Conservation (phyloP, 257 asterid species). For the Rubia yunnanensis region DNA sequence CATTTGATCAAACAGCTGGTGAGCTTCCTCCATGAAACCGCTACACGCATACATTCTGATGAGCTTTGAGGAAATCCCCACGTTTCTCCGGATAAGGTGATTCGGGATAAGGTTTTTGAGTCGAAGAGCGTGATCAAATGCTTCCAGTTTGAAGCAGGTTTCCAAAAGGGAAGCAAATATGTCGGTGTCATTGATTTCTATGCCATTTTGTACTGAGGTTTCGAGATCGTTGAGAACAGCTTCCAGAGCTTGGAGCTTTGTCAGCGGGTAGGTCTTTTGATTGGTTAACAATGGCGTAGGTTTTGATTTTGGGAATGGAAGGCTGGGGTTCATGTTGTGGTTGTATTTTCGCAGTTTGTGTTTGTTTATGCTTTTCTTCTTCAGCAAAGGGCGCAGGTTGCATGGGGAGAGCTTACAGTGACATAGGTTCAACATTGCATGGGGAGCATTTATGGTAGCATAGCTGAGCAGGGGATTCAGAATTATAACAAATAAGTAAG, state of each 20-base stretch:
- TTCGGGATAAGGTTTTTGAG: slow-evolving; percentile 53
- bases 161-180: slow-evolving; percentile 71
- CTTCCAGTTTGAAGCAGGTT: slow-evolving; percentile 52
- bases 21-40: slow-evolving; percentile 58
- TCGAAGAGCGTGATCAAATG: slow-evolving; percentile 38
- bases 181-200: slow-evolving; percentile 47
- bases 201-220: slow-evolving; percentile 42
- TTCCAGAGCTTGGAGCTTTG: slow-evolving; percentile 61
- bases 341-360: slow-evolving; percentile 12
- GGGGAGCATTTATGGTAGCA: too few relatives aligned
- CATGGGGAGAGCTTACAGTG: background rate
- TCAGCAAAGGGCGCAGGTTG: background rate
- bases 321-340: slow-evolving; percentile 20
- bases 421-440: background rate
- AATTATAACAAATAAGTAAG: too few relatives aligned
- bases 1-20: slow-evolving; percentile 75
- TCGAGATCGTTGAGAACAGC: slow-evolving; percentile 40
- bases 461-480: too few relatives aligned
- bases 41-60: slow-evolving; percentile 38
- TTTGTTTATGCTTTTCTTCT: slow-evolving; percentile 22
- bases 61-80: slow-evolving; percentile 68
- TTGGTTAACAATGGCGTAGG: slow-evolving; percentile 46
- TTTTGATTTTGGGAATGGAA: slow-evolving; percentile 34
- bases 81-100: slow-evolving; percentile 45
- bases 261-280: slow-evolving; percentile 28